Conservation (phyloP, 345 rosid species). For the Anastatica hierochuntica region DNA sequence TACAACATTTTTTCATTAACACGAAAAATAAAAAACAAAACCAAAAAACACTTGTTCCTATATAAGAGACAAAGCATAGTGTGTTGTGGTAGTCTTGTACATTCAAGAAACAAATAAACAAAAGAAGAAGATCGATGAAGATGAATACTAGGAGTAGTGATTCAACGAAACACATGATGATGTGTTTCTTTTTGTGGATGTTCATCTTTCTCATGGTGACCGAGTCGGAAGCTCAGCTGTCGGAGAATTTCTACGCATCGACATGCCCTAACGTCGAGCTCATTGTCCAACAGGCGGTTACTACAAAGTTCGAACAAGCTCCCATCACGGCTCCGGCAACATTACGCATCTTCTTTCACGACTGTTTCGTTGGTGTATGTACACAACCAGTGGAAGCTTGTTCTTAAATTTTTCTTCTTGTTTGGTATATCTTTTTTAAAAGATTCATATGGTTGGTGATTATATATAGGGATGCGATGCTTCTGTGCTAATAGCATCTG, state of each 20-base stretch:
- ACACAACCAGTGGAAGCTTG: not conserved
- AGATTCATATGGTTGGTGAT: not conserved
- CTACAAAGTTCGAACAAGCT: constrained; percentile 42
- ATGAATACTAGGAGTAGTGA: too few relatives aligned
- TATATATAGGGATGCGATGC: constrained; percentile 75
- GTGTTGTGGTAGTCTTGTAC: not conserved
- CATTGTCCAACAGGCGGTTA: constrained; percentile 49
- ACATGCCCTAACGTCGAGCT: constrained; percentile 59
- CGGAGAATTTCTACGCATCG: constrained; percentile 41
- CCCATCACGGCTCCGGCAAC: constrained; percentile 67
- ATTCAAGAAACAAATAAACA: not conserved
- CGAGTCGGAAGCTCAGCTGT: constrained; percentile 34
- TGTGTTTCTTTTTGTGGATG: constrained; percentile 15
- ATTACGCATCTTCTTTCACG: constrained; percentile 87
- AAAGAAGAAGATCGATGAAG: not conserved
- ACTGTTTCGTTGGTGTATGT: constrained; percentile 67
- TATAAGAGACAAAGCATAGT: not conserved
- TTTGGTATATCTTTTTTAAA: not conserved
- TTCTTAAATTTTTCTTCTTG: not conserved
- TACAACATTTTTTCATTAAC: not conserved
- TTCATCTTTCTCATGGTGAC: constrained; percentile 14
- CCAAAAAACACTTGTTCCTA: not conserved
- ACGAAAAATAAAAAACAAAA: not conserved
- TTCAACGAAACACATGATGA: not conserved
- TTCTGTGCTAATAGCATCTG: constrained; percentile 54